phyloP scores from a whole-genome alignment of 2,329 filamentous ascomycete genomes.

The Cladosporium austrohemisphaericum region DNA sequence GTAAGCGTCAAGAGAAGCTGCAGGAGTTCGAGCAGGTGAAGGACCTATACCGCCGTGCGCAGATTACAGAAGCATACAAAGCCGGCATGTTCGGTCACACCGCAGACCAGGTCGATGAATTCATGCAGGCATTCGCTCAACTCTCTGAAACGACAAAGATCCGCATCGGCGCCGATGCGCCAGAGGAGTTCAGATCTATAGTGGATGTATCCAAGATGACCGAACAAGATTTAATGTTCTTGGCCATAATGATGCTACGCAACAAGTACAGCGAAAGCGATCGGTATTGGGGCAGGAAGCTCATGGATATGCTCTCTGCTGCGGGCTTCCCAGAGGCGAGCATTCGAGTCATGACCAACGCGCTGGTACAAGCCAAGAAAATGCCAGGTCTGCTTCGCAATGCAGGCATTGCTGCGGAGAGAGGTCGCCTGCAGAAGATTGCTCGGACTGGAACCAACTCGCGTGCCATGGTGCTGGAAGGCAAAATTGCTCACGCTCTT shows the following conservation, averaged over 20 bases:
- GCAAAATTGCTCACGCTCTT: constrained; percentile 25
- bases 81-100: constrained; percentile 7
- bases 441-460: constrained; percentile 22
- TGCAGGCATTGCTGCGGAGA: constrained; percentile 19
- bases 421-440: constrained; percentile 23
- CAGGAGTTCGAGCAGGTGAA: not conserved
- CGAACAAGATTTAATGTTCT: constrained; percentile 11
- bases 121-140: constrained; percentile 15
- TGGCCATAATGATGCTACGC: constrained; percentile 15
- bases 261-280: constrained; percentile 4
- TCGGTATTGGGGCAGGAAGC: constrained; percentile 20
- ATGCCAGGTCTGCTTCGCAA: constrained; percentile 19
- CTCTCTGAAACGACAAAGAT: not conserved
- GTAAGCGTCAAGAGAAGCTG: not conserved
- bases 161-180: not conserved
- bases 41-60: not conserved
- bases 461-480: constrained; percentile 30
- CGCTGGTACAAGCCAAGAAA: constrained; percentile 14
- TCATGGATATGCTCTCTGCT: constrained; percentile 24
- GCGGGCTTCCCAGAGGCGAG: constrained; percentile 24
- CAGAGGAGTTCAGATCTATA: constrained; percentile 7
- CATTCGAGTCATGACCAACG: constrained; percentile 24
- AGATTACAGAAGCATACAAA: not conserved
- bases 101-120: constrained; percentile 13
- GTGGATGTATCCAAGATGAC: constrained; percentile 9